These are phyloP conservation scores for Ensete ventricosum DNA, from an alignment of 176 grass and related monocot species.

Conservation along the genomic window DNA sequence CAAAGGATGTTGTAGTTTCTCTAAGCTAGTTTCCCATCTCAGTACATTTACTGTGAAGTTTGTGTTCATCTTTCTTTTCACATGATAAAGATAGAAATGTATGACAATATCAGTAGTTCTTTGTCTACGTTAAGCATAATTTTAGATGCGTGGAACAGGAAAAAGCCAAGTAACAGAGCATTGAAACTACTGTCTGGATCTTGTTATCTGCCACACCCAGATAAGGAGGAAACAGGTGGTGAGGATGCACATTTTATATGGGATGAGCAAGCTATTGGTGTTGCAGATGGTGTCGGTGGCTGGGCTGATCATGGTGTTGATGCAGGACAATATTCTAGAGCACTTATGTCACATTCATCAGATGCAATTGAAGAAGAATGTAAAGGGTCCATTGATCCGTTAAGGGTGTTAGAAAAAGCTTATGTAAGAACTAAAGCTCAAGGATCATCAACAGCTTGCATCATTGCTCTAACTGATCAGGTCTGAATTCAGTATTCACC, in stretches of 20 bases:
- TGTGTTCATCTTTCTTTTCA: not conserved
- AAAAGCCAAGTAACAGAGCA: constrained; percentile 24
- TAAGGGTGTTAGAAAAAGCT: constrained; percentile 84
- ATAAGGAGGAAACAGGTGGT: constrained; percentile 88
- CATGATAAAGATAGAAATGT: not conserved
- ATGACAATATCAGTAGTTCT: not conserved
- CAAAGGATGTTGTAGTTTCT: not conserved
- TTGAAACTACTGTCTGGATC: constrained; percentile 80
- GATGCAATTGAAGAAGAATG: constrained; percentile 70
- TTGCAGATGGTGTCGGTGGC: constrained; percentile 95
- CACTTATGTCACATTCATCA: constrained; percentile 74
- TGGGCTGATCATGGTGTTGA: constrained; percentile 87
- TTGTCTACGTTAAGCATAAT: not conserved
- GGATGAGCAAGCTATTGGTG: constrained; percentile 73
- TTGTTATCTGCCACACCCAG: constrained; percentile 91
- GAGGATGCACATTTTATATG: constrained; percentile 98
- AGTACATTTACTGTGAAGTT: not conserved
- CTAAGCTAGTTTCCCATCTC: not conserved
- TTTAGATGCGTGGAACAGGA: constrained; percentile 25
- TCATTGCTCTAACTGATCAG: constrained; percentile 79
- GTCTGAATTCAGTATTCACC: constrained; percentile 22
- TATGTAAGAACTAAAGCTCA: constrained; percentile 73
- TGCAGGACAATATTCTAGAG: constrained; percentile 81
- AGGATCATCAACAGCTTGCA: constrained; percentile 94
- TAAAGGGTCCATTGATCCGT: constrained; percentile 67